Evolutionary conservation across 257 asterid genomes (phyloP), one percentile per base, ranked within the genome.

Genomic region (Solanum stenotomum): DNA sequence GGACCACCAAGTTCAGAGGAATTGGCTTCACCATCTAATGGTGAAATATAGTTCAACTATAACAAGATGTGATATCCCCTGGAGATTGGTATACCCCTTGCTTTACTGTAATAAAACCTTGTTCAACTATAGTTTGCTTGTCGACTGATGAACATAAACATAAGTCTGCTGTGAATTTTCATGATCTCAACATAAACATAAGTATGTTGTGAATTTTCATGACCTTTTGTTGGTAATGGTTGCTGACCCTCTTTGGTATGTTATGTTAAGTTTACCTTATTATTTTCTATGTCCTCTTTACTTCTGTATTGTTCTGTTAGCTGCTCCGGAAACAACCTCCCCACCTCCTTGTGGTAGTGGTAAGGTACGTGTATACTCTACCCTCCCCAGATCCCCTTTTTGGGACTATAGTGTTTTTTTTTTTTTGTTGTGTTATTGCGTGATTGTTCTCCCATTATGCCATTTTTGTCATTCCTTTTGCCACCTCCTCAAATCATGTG

Each of bases 1-100:
- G 93, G 94, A 87, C 90, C 97, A 76, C 93, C 96, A 84, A 93
- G 94, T 91, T 91, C 98, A 27, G 99, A 93, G 88, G 96, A 94
- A 90, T 92, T 94, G 91, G 93, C 86, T 88, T 91, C 94, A 76
- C 95, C 93, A 86, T 87, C 98, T 81, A 89, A 90, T 76, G 90
- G 89, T 74, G 96, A 78, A 94, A 93, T 85, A 93, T 93, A 94
- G 89, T 94, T 92, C 95, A 93, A 91, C 98, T 92, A 72, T 88
- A 90, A 7, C 87, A 91, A 94, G 91, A 93, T 93, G 90, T 95
- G 92, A 94, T 81, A 88, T 27, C 35, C 86, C 86, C 89, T 87
- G 63, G 63, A 78, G 61, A 42, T 78, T 42, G 37, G 84, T 40
- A 81, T 27, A 16, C 27, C 68, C 67, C 35, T 46, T 10, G 13